Evolutionary conservation across 495 filamentous ascomycete species (phyloP).

Genomic region (Aspergillus bridgeri): DNA sequence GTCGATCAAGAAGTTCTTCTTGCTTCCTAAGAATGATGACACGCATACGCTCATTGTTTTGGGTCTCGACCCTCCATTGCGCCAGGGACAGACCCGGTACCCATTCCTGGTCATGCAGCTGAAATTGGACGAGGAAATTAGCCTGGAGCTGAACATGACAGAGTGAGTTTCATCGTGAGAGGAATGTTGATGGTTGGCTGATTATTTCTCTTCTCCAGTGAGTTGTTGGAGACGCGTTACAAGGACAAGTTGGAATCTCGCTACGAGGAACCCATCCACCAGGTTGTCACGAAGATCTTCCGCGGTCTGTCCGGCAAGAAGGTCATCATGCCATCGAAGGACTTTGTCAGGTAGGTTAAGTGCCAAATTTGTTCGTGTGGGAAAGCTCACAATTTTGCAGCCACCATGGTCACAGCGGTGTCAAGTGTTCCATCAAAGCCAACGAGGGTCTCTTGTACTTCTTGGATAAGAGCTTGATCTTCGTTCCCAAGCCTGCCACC

Average conservation of each 20-base stretch:
- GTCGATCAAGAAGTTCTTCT: conserved; percentile 96
- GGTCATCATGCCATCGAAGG: conserved; percentile 86
- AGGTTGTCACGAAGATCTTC: conserved; percentile 92
- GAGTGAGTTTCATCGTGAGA: conserved; percentile 53
- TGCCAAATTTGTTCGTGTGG: not conserved
- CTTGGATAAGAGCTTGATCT: conserved; percentile 97
- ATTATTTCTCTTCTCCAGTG: conserved; percentile 33
- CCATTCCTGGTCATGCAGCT: conserved; percentile 99
- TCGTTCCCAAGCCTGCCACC: conserved; percentile 95
- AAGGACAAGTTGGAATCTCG: conserved; percentile 79
- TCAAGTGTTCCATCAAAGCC: conserved; percentile 99
- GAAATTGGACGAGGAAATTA: conserved; percentile 96
- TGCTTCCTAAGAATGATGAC: conserved; percentile 96
- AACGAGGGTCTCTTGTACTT: conserved; percentile 97
- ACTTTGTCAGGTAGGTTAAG: conserved; percentile 65
- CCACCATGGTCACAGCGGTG: conserved; percentile 89
- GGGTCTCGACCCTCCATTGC: conserved; percentile 90
- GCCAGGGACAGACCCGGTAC: conserved; percentile 97
- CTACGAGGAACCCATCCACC: conserved; percentile 88
- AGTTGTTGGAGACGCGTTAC: conserved; percentile 75
- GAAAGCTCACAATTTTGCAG: conserved; percentile 33
- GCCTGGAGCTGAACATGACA: conserved; percentile 95
- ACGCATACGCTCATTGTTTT: conserved; percentile 91
- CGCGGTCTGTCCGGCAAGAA: conserved; percentile 90
- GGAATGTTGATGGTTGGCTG: not conserved